Evolutionary conservation across 352 stramenopile species (phyloP), one percentile per base, ranked within the genome.

Genomic region (Pythium rhizo-oryzae): DNA sequence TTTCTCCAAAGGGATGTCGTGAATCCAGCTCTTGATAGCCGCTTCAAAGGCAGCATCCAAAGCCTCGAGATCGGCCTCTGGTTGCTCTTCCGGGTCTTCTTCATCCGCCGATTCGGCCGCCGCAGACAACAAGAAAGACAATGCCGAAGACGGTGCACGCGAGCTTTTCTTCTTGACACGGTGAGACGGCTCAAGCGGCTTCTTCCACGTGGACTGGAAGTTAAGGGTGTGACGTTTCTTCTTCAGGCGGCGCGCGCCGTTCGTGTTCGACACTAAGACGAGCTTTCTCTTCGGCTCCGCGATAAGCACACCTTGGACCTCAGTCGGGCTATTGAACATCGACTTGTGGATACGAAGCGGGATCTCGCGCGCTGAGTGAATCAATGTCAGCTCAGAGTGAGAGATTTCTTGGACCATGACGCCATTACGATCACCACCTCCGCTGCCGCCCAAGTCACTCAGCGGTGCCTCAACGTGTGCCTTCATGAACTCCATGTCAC

Each of bases 171-270:
- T 96, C 70, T 92, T 94, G 4, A 81, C 73, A 13, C 76, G 75
- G 57, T 75, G 74, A n/a, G 77, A 89, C 11, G 74, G 76, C 44
- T 93, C 80, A 15, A 87, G 62, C 12, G 74, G 78, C 46, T 94
- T 93, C 67, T 96, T 94, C 89, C 89, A 96, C 19, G 87, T 87
- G 44, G 85, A 90, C 49, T 83, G 81, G 61, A 91, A 94, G 23
- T 79, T 81, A 11, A 96, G 69, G 33, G 79, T 74, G 74, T 96
- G 89, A 21, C 87, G 86, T 62, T 94, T 94, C 72, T 96, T 96
- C 66, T 95, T 96, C 24, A 96, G 66, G 15, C 89, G 82, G 6
- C 89, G 75, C 5, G 81, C 79, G 12, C 84, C 88, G 33, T 84
- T 92, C 11, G 80, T 78, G 41, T 61, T 76, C 11, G 87, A 89